Percentiles rank a stretch among this genome's conserved stretches.
Conservation (phyloP, 352 stramenopile species). For the Pilasporangium apinafurcum region DNA sequence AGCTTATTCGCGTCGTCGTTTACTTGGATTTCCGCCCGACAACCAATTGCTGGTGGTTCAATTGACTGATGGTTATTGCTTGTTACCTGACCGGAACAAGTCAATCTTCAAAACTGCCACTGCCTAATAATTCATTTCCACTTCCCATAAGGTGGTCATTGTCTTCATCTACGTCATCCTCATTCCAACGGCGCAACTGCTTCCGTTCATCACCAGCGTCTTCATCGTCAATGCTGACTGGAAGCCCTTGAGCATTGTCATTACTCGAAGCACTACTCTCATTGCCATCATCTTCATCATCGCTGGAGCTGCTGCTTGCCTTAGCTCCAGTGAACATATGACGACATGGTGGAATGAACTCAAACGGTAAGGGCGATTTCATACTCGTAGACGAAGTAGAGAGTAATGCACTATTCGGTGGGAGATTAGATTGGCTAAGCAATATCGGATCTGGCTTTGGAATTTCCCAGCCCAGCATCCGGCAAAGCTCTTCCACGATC, state of each 20-base stretch:
- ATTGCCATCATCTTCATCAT: conserved; percentile 40
- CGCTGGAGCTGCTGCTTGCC: conserved; percentile 50
- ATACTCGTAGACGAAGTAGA: conserved; percentile 6
- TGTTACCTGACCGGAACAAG: no score
- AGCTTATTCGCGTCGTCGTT: no score
- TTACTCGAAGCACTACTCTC: conserved; percentile 50
- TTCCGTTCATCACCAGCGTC: conserved; percentile 23
- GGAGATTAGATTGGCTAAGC: conserved; percentile 55
- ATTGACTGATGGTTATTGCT: conserved; percentile 9
- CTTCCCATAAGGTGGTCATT: conserved; percentile 74
- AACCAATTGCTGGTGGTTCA: background rate
- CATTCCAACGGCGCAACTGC: conserved; percentile 19
- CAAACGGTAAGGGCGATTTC: conserved; percentile 35
- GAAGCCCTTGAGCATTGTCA: conserved; percentile 12
- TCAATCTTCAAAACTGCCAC: conserved; percentile 49
- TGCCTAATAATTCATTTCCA: conserved; percentile 61
- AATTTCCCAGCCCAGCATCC: conserved; percentile 71
- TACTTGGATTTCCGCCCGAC: background rate
- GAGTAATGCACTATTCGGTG: conserved; percentile 14
- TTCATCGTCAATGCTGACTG: conserved; percentile 23
- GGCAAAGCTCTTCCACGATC: conserved; percentile 76
- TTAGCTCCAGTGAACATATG: conserved; percentile 75
- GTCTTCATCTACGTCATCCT: conserved; percentile 35
- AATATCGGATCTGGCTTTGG: conserved; percentile 61
- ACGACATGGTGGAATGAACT: conserved; percentile 62